Conservation (phyloP, 139 green algal species). For the Chlamydomonas incerta region DNA sequence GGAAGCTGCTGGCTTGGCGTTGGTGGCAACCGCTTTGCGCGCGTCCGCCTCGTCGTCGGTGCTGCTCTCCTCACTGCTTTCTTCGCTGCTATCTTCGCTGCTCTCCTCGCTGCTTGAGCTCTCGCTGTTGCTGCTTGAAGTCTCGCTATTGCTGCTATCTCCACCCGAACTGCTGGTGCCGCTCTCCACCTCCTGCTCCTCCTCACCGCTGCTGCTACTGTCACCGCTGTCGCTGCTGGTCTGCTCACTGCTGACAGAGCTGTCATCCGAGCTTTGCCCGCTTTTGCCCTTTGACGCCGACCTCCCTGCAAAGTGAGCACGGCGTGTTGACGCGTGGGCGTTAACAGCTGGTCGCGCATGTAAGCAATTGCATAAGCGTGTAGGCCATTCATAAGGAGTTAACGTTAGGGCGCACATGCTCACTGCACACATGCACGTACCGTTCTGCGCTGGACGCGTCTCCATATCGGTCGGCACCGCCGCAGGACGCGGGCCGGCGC, state of each 20-base stretch:
- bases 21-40: neutral
- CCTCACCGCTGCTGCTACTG: constrained; percentile 3
- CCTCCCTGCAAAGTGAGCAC: too few species aligned
- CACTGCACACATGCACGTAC: neutral
- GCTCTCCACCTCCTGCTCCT: neutral
- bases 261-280: neutral
- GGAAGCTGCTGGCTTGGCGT: neutral
- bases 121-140: neutral
- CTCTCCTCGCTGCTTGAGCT: neutral
- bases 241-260: neutral
- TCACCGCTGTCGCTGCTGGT: neutral
- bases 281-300: neutral
- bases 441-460: too few species aligned
- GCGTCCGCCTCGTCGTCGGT: neutral
- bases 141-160: neutral
- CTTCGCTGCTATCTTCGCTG: neutral
- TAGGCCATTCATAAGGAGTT: too few species aligned
- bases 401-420: too few species aligned
- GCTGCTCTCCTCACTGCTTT: neutral
- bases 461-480: too few species aligned
- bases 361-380: too few species aligned
- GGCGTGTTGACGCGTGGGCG: too few species aligned
- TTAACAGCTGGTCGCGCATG: too few species aligned
- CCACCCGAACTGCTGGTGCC: constrained; percentile 1
- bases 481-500: too few species aligned